Percentiles rank a stretch among this genome's conserved stretches.
Conservation (phyloP, 129 eudicot genomes). For the Ambrosia trifida region DNA sequence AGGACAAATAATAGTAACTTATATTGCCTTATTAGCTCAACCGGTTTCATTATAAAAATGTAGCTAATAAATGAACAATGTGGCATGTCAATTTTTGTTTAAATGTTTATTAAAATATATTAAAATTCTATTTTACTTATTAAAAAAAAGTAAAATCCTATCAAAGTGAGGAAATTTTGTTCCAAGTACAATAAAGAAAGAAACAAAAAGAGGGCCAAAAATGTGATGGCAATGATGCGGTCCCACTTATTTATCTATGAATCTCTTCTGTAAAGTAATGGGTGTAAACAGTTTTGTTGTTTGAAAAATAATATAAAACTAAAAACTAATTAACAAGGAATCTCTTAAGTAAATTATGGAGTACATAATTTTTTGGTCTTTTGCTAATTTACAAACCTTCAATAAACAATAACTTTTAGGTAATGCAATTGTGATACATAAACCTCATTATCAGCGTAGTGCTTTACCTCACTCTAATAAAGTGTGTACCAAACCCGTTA, state of each 20-base stretch:
- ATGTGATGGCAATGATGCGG: conserved; percentile 30
- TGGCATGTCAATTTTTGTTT: neutral
- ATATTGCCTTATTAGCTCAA: conserved; percentile 25
- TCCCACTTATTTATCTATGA: conserved; percentile 29
- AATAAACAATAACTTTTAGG: no score
- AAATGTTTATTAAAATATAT: neutral
- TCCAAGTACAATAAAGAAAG: conserved; percentile 36
- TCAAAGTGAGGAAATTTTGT: neutral
- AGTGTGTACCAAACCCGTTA: no score
- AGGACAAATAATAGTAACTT: conserved; percentile 24
- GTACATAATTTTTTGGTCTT: neutral
- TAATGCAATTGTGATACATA: no score
- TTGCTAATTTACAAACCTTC: neutral
- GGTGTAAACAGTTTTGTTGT: neutral
- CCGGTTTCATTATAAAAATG: conserved; percentile 9
- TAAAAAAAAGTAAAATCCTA: neutral
- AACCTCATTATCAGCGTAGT: no score
- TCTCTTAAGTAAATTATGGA: conserved; percentile 19
- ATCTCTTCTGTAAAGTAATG: conserved; percentile 31
- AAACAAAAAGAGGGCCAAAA: conserved; percentile 41
- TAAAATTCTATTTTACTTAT: neutral
- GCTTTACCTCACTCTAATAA: no score
- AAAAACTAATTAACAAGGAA: neutral
- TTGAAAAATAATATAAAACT: neutral
- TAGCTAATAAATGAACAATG: neutral